phyloP scores from a whole-genome alignment of 352 stramenopile species.

The Aphanomyces astaci region DNA sequence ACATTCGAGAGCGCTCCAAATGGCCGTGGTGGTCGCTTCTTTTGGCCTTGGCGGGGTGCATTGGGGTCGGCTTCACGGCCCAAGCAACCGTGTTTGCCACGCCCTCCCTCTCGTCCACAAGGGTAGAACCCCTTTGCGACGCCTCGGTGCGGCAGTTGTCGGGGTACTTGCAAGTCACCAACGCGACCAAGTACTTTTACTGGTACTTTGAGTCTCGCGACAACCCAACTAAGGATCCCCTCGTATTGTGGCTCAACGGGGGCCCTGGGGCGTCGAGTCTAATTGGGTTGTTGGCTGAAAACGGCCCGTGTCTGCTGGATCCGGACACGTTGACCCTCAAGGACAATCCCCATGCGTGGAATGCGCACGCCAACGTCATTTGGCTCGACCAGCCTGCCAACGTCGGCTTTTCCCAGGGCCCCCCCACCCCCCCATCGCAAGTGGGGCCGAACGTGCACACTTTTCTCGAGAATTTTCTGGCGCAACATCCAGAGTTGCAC shows the following conservation, averaged over 20 bases:
- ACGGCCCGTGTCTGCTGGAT: conserved; percentile 29
- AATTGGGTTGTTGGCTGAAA: conserved; percentile 23
- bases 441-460: conserved; percentile 38
- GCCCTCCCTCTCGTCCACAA: neutral
- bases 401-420: conserved; percentile 21
- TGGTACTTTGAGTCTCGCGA: conserved; percentile 17
- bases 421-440: neutral
- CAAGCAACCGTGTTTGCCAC: neutral
- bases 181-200: conserved; percentile 20
- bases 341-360: conserved; percentile 21
- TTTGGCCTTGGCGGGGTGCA: neutral
- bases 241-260: conserved; percentile 27
- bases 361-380: conserved; percentile 17
- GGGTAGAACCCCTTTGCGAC: conserved; percentile 31
- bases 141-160: conserved; percentile 32
- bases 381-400: conserved; percentile 14
- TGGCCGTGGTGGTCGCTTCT: neutral
- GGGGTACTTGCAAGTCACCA: conserved; percentile 14
- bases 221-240: conserved; percentile 11
- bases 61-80: neutral
- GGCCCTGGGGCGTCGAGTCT: conserved; percentile 24
- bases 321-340: conserved; percentile 24
- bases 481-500: conserved; percentile 49
- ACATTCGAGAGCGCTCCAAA: neutral
- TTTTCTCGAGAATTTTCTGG: conserved; percentile 43